phyloP scores from a whole-genome alignment of 345 rosid genomes.

The Gynandropsis gynandra region DNA sequence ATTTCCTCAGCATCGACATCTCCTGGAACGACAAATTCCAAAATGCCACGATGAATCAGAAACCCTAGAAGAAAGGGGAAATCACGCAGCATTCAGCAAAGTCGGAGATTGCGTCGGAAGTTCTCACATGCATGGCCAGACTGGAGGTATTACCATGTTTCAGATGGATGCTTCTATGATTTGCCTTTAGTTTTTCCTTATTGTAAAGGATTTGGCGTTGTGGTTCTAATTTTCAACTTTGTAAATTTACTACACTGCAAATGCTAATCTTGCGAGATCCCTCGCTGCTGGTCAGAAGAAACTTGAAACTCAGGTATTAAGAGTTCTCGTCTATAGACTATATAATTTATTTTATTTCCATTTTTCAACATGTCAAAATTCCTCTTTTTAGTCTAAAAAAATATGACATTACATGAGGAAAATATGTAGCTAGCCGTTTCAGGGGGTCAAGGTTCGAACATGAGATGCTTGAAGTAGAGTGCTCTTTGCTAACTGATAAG shows the following conservation, averaged over 20 bases:
- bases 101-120: no score
- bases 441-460: conserved; percentile 57
- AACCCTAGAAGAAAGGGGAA: no score
- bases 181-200: conserved; percentile 1
- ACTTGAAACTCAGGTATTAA: conserved; percentile 71
- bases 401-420: conserved; percentile 17
- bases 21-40: no score
- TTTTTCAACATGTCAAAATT: conserved; percentile 5
- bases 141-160: conserved; percentile 56
- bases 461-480: conserved; percentile 75
- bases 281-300: conserved; percentile 77
- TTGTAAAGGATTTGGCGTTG: conserved; percentile 8
- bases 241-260: conserved; percentile 54
- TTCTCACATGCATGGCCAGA: conserved; percentile 62
- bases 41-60: no score
- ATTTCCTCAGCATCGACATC: no score
- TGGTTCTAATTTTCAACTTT: conserved; percentile 22
- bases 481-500: conserved; percentile 58
- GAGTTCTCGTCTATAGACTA: no score
- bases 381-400: conserved; percentile 18
- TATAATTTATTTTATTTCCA: neutral
- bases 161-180: conserved; percentile 9
- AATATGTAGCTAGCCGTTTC: conserved; percentile 45
- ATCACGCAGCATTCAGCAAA: no score
- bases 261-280: conserved; percentile 83